A percentile compares a stretch with the other conserved stretches of the same genome.
Conservation (phyloP, 1,139 yeast genomes). For the Saccharomycopsis hybrid region DNA sequence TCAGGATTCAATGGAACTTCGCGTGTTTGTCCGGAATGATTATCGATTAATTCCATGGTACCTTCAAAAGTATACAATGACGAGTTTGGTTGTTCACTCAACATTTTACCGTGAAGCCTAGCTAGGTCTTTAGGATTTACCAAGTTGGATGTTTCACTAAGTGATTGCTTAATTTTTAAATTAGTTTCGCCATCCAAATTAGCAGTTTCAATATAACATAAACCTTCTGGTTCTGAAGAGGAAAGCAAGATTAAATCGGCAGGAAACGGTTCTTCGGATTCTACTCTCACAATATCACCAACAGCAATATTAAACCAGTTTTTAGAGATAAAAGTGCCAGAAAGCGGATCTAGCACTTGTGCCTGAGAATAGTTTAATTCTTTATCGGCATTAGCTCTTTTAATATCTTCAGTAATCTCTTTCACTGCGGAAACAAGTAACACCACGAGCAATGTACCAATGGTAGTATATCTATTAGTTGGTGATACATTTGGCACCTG, state of each 20-base stretch:
- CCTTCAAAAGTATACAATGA: constrained; percentile 95
- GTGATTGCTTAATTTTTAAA: constrained; percentile 86
- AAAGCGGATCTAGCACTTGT: constrained; percentile 53
- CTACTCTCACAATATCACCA: constrained; percentile 84
- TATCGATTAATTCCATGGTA: constrained; percentile 48
- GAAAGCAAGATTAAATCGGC: constrained; percentile 83
- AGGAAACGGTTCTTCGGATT: constrained; percentile 87
- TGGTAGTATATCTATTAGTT: constrained; percentile 91
- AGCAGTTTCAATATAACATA: constrained; percentile 96
- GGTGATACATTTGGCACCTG: constrained; percentile 98
- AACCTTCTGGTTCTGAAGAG: constrained; percentile 96
- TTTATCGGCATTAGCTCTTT: constrained; percentile 81
- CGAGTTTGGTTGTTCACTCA: constrained; percentile 91
- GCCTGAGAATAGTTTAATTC: constrained; percentile 80
- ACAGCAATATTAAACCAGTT: constrained; percentile 87
- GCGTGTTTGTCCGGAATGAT: constrained; percentile 33
- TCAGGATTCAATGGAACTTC: constrained; percentile 80
- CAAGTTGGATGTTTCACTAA: constrained; percentile 66
- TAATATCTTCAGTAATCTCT: constrained; percentile 85
- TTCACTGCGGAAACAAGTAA: constrained; percentile 86
- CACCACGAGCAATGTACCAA: constrained; percentile 82
- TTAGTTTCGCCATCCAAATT: constrained; percentile 98
- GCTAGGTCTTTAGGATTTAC: constrained; percentile 63
- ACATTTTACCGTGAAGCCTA: constrained; percentile 48
- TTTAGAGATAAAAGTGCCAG: constrained; percentile 56